Evolutionary conservation across 805 yeast genomes (phyloP).

Genomic region (Candida loeiensis): DNA sequence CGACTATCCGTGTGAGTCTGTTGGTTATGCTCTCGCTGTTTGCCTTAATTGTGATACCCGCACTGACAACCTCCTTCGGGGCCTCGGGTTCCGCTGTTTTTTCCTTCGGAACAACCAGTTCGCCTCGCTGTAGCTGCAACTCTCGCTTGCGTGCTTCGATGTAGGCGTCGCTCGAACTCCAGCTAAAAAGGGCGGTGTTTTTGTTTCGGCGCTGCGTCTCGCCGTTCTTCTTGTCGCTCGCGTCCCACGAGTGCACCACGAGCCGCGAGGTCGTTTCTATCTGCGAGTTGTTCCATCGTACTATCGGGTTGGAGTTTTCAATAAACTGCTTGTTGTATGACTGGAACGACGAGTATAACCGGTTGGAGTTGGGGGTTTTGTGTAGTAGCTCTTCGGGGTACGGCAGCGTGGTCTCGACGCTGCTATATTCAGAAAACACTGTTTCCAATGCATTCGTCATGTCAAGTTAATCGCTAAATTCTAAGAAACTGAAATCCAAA

Average conservation of each 20-base stretch:
- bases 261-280: slow-evolving; percentile 20
- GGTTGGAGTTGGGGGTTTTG: slow-evolving; percentile 24
- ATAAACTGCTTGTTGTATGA: slow-evolving; percentile 34
- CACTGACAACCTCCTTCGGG: slow-evolving; percentile 4
- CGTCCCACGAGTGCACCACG: slow-evolving; percentile 24
- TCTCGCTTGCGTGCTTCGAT: slow-evolving; percentile 31
- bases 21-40: slow-evolving; percentile 21
- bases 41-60: slow-evolving; percentile 10
- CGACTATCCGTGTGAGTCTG: slow-evolving; percentile 28
- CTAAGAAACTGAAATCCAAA: background rate
- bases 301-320: slow-evolving; percentile 13
- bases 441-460: background rate
- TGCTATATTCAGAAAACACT: slow-evolving; percentile 3
- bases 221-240: slow-evolving; percentile 12
- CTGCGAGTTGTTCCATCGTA: slow-evolving; percentile 31
- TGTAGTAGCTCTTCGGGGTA: slow-evolving; percentile 38
- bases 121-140: slow-evolving; percentile 13
- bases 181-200: slow-evolving; percentile 34
- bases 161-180: slow-evolving; percentile 43
- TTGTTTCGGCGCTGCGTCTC: slow-evolving; percentile 9
- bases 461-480: too few relatives aligned
- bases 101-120: background rate
- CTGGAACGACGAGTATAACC: slow-evolving; percentile 32
- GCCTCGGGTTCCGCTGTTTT: background rate
- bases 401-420: background rate